These are phyloP conservation scores for Xylariales sp. DNA, from an alignment of 2,329 filamentous ascomycete species.

Conservation along the genomic window DNA sequence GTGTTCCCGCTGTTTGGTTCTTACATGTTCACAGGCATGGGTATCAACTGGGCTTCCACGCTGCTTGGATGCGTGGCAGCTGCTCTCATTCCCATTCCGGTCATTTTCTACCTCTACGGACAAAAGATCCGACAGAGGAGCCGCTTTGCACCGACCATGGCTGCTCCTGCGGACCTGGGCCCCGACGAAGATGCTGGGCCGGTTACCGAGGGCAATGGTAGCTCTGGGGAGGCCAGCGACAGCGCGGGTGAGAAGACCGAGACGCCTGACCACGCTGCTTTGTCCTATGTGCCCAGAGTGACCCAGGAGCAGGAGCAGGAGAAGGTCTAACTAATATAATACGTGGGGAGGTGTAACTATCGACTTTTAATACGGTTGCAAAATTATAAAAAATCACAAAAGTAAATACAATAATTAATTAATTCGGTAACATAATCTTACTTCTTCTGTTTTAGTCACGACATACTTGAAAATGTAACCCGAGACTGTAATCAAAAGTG, in stretches of 20 bases:
- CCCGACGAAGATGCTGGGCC: slow-evolving; percentile 19
- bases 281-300: slow-evolving; percentile 28
- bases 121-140: slow-evolving; percentile 50
- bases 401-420: too few relatives aligned
- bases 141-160: slow-evolving; percentile 43
- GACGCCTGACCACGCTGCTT: slow-evolving; percentile 25
- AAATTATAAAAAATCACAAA: too few relatives aligned
- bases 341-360: too few relatives aligned
- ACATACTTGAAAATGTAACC: too few relatives aligned
- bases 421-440: too few relatives aligned
- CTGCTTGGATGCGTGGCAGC: slow-evolving; percentile 57
- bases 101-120: slow-evolving; percentile 59
- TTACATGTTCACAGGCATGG: slow-evolving; percentile 63
- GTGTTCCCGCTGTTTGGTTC: slow-evolving; percentile 75
- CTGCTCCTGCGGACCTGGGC: slow-evolving; percentile 9
- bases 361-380: too few relatives aligned
- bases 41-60: slow-evolving; percentile 59
- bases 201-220: slow-evolving; percentile 10
- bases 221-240: too few relatives aligned
- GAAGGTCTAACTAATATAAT: not conserved
- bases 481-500: too few relatives aligned
- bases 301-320: slow-evolving; percentile 13
- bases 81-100: slow-evolving; percentile 56
- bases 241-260: slow-evolving; percentile 24
- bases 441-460: too few relatives aligned